Conservation (phyloP, 1,139 yeast genomes). For the Candida sanyaensis region DNA sequence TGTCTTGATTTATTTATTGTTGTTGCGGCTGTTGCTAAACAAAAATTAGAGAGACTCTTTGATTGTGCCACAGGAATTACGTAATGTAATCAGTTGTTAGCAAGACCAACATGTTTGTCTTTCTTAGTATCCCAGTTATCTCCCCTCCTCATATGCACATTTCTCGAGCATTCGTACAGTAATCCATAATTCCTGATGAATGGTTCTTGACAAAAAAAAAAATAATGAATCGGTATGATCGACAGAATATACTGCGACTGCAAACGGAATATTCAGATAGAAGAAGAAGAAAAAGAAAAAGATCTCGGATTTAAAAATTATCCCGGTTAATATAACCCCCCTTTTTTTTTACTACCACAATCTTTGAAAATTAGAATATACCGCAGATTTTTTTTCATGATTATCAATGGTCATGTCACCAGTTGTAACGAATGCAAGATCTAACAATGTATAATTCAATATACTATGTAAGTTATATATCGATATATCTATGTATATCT, state of each 20-base stretch:
- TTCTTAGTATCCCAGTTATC: too few species aligned
- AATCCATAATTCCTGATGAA: too few species aligned
- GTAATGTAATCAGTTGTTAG: neutral
- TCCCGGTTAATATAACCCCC: neutral
- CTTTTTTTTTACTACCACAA: too few species aligned
- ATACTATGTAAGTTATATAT: neutral
- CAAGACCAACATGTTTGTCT: neutral
- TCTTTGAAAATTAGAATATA: too few species aligned
- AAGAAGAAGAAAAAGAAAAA: neutral
- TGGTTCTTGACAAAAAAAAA: too few species aligned
- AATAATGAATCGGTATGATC: too few species aligned
- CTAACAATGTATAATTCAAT: neutral
- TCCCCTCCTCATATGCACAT: too few species aligned
- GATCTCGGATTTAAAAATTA: neutral
- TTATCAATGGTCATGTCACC: neutral
- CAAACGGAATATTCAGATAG: neutral
- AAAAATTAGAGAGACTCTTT: neutral
- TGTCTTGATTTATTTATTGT: too few species aligned
- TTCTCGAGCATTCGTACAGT: too few species aligned
- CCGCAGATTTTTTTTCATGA: neutral
- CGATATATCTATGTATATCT: neutral
- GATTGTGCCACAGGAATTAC: neutral
- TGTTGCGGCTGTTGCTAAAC: too few species aligned
- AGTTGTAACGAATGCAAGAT: neutral
- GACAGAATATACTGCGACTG: neutral